These are phyloP conservation scores for Aspergillus ellipticus DNA, from an alignment of 495 filamentous ascomycete species.

Conservation along the genomic window DNA sequence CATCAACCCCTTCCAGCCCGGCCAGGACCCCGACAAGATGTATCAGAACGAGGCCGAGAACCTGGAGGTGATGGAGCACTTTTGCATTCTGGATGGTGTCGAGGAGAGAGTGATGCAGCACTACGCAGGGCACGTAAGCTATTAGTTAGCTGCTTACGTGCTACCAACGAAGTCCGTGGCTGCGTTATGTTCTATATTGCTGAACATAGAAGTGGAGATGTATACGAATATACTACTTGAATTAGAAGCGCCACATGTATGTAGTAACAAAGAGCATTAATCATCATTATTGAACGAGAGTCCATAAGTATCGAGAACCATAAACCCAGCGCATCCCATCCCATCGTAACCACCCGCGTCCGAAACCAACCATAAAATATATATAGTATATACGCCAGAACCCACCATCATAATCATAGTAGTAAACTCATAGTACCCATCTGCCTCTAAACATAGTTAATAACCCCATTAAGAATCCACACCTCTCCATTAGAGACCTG, in stretches of 20 bases:
- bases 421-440: constrained; percentile 7
- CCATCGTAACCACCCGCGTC: too few relatives aligned
- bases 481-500: constrained; percentile 83
- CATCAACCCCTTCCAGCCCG: constrained; percentile 79
- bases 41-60: constrained; percentile 92
- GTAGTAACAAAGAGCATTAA: background rate
- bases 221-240: background rate
- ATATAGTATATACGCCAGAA: background rate
- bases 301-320: too few relatives aligned
- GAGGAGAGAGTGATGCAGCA: constrained; percentile 72
- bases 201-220: background rate
- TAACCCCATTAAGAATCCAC: constrained; percentile 65
- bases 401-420: constrained; percentile 7
- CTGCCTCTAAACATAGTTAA: constrained; percentile 50
- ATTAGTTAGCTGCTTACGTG: background rate
- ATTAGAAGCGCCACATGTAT: background rate
- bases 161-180: background rate
- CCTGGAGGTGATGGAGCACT: constrained; percentile 87
- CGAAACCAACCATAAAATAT: background rate
- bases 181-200: background rate
- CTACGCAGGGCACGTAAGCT: constrained; percentile 16
- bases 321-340: too few relatives aligned
- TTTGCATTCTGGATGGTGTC: constrained; percentile 81
- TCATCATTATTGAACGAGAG: background rate
- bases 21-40: constrained; percentile 92